Conservation (phyloP, 495 filamentous ascomycete species). For the Bacidia rubella region DNA sequence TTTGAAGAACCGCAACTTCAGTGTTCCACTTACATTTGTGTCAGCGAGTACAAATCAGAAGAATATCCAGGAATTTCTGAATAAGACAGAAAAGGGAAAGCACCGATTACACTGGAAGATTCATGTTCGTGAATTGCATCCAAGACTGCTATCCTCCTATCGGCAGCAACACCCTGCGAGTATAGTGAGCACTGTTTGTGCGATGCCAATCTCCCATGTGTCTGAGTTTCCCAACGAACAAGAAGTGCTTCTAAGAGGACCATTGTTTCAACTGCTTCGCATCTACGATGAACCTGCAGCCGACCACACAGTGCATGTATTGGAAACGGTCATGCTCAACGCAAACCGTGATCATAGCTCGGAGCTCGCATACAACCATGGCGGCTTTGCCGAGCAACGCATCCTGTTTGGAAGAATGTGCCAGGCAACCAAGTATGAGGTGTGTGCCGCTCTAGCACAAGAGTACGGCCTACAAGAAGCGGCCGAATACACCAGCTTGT, state of each 20-base stretch:
- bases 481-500: too few relatives aligned
- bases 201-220: constrained; percentile 5
- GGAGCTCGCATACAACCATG: constrained; percentile 1
- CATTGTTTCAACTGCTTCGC: constrained; percentile 4
- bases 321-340: constrained; percentile 8
- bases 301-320: neutral
- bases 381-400: neutral
- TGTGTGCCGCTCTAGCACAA: too few relatives aligned
- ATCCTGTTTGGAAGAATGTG: constrained; percentile 5
- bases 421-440: constrained; percentile 1
- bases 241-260: constrained; percentile 6
- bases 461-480: too few relatives aligned
- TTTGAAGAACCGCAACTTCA: constrained; percentile 1
- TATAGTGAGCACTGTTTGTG: constrained; percentile 5
- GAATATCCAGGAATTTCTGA: constrained; percentile 4
- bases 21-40: constrained; percentile 3
- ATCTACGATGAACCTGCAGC: constrained; percentile 1
- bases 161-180: too few relatives aligned
- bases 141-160: too few relatives aligned
- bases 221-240: constrained; percentile 7
- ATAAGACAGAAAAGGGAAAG: neutral
- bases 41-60: constrained; percentile 2
- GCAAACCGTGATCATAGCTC: constrained; percentile 6
- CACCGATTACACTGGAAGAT: constrained; percentile 8
- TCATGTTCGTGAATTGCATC: too few relatives aligned